A percentile compares a stretch with the other conserved stretches of the same genome.
Conservation (phyloP, 2,329 filamentous ascomycete species). For the Ophiostoma perfectum region DNA sequence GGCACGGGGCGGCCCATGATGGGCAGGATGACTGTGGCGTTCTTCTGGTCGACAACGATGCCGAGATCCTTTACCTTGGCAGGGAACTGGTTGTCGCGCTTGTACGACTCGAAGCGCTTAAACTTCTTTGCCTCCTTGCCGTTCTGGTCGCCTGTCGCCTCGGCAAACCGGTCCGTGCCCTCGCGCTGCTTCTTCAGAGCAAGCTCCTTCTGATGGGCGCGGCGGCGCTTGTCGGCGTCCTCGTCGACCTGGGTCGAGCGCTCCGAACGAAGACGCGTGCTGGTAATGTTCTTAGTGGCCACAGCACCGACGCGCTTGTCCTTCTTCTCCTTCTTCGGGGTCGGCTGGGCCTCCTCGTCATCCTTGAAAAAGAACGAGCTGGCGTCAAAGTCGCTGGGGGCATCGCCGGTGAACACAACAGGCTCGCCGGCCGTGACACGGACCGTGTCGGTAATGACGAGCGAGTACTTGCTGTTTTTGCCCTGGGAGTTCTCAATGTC, state of each 20-base stretch:
- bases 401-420: slow-evolving; percentile 89
- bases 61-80: slow-evolving; percentile 74
- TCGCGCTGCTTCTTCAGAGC: slow-evolving; percentile 84
- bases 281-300: slow-evolving; percentile 91
- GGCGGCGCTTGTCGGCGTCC: slow-evolving; percentile 77
- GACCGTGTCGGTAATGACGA: slow-evolving; percentile 88
- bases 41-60: slow-evolving; percentile 87
- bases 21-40: slow-evolving; percentile 81
- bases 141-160: slow-evolving; percentile 77
- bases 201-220: slow-evolving; percentile 86
- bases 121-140: slow-evolving; percentile 96
- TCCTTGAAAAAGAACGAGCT: slow-evolving; percentile 99
- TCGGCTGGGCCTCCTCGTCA: slow-evolving; percentile 78
- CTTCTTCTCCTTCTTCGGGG: slow-evolving; percentile 87
- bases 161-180: slow-evolving; percentile 77
- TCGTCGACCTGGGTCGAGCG: slow-evolving; percentile 83
- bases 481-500: slow-evolving; percentile 83
- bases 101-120: slow-evolving; percentile 98
- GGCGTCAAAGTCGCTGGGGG: slow-evolving; percentile 83
- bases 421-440: slow-evolving; percentile 75
- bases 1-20: slow-evolving; percentile 97
- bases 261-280: slow-evolving; percentile 85
- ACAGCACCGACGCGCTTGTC: slow-evolving; percentile 78
- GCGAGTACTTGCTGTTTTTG: slow-evolving; percentile 90
- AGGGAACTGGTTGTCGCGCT: slow-evolving; percentile 92